Conservation (phyloP, 2,329 filamentous ascomycete genomes). For the Penicillium sp. region DNA sequence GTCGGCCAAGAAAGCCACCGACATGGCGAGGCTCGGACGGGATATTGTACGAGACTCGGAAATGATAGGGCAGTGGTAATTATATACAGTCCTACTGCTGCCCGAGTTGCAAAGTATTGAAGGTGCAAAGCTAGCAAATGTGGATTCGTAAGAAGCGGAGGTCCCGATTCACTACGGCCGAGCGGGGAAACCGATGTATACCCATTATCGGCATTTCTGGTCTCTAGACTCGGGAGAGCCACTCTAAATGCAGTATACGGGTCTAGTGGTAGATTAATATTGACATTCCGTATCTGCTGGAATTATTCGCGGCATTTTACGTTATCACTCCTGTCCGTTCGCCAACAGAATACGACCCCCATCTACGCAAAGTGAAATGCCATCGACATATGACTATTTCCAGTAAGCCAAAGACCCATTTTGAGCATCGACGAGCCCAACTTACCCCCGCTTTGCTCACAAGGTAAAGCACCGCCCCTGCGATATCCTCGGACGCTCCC, state of each 20-base stretch:
- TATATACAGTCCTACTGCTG: no score
- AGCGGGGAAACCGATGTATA: neutral
- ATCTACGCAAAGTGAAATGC: constrained; percentile 41
- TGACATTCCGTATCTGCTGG: neutral
- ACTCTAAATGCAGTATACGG: neutral
- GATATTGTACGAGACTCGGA: no score
- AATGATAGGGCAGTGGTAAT: no score
- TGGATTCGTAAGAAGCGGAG: neutral
- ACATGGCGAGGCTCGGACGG: neutral
- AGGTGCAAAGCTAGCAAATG: no score
- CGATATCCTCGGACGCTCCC: constrained; percentile 43
- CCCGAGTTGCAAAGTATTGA: no score
- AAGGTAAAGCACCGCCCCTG: constrained; percentile 45
- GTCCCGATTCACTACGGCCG: neutral
- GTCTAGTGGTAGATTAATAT: neutral
- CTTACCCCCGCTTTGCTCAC: constrained; percentile 43
- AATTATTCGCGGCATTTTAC: no score
- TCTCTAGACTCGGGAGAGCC: no score
- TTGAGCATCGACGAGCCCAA: neutral
- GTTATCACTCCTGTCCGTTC: constrained; percentile 36
- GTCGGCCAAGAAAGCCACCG: neutral
- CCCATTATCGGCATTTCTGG: neutral
- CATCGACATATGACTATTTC: constrained; percentile 41
- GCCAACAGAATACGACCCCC: constrained; percentile 42
- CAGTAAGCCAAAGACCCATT: neutral